phyloP scores from a whole-genome alignment of 2,329 filamentous ascomycete species.

The Fusarium equiseti region DNA sequence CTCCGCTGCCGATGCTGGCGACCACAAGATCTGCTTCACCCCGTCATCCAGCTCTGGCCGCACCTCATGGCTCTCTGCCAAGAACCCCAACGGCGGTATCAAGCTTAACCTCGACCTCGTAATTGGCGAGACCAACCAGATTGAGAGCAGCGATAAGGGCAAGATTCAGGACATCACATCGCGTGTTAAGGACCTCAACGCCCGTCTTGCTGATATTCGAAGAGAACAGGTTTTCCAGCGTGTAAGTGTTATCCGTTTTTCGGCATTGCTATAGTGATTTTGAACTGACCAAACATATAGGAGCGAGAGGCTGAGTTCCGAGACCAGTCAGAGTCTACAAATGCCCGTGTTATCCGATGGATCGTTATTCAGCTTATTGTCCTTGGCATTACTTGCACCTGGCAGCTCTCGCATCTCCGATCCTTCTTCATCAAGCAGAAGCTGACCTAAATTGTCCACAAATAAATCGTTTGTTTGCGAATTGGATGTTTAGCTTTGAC shows the following conservation, averaged over 20 bases:
- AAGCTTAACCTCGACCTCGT: conserved; percentile 89
- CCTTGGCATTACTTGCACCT: conserved; percentile 88
- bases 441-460: conserved; percentile 76
- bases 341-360: conserved; percentile 92
- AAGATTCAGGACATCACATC: conserved; percentile 92
- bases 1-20: conserved; percentile 91
- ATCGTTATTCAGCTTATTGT: conserved; percentile 90
- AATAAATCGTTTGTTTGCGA: conserved; percentile 7
- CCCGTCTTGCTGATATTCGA: conserved; percentile 86
- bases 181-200: conserved; percentile 90
- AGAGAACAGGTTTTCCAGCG: conserved; percentile 97
- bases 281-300: conserved; percentile 58
- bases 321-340: conserved; percentile 95
- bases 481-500: conserved; percentile 15
- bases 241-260: conserved; percentile 62
- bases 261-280: neutral
- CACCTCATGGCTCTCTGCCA: conserved; percentile 77
- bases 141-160: conserved; percentile 92
- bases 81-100: conserved; percentile 78
- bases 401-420: conserved; percentile 95
- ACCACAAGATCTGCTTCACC: conserved; percentile 95
- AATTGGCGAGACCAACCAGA: conserved; percentile 93
- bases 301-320: conserved; percentile 98
- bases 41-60: conserved; percentile 79
- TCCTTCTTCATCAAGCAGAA: conserved; percentile 99